Evolutionary conservation across 208 protist species (phyloP).

Genomic region (Crithidia mellificae): DNA sequence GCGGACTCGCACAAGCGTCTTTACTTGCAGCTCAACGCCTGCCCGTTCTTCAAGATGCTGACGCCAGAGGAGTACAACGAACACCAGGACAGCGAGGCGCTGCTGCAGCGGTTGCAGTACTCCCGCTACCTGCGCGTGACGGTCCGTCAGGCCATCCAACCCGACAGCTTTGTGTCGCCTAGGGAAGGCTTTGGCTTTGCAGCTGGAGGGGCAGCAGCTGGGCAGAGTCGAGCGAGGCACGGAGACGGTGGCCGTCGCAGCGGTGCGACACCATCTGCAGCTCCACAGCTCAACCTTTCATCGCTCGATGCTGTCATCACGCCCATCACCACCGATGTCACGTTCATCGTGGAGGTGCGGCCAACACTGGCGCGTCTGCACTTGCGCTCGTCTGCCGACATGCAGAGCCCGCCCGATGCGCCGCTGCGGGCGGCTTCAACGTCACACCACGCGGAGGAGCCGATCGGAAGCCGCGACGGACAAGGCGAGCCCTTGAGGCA

Average conservation of each 20-base stretch:
- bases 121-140: conserved; percentile 75
- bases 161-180: conserved; percentile 64
- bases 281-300: neutral
- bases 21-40: conserved; percentile 63
- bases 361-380: conserved; percentile 83
- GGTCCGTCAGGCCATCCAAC: conserved; percentile 47
- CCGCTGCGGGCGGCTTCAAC: no score
- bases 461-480: neutral
- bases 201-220: neutral
- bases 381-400: conserved; percentile 41
- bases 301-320: neutral
- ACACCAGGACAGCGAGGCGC: conserved; percentile 66
- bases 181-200: no score
- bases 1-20: conserved; percentile 53
- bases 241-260: neutral
- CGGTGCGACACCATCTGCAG: neutral
- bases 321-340: conserved; percentile 35
- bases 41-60: conserved; percentile 79
- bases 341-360: conserved; percentile 67
- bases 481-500: neutral
- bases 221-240: neutral
- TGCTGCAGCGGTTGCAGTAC: conserved; percentile 59
- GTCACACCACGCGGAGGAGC: no score
- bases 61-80: conserved; percentile 81
- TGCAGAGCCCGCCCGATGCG: neutral